A percentile compares a stretch with the other conserved stretches of the same genome.
Evolutionary conservation across 2,329 filamentous ascomycete species (phyloP).

Genomic region (Dothiorella sarmentorum): DNA sequence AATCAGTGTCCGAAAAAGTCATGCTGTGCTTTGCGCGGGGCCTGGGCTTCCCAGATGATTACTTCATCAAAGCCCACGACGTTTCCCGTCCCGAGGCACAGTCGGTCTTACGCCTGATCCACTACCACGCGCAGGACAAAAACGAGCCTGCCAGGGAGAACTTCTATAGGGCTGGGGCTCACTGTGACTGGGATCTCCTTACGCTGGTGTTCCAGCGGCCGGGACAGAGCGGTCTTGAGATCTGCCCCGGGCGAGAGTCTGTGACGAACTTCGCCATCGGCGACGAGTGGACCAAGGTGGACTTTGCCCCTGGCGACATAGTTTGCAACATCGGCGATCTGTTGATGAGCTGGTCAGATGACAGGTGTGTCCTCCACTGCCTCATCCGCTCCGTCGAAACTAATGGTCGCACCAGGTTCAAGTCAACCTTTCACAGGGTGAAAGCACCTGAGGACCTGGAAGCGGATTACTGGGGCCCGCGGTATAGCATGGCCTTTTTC

Average conservation of each 20-base stretch:
- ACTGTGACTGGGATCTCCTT: slow-evolving; percentile 52
- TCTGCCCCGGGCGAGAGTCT: slow-evolving; percentile 61
- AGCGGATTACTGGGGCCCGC: slow-evolving; percentile 53
- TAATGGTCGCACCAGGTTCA: slow-evolving; percentile 48
- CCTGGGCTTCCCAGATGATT: slow-evolving; percentile 54
- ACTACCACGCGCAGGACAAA: slow-evolving; percentile 47
- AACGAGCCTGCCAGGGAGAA: slow-evolving; percentile 28
- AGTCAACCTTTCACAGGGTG: slow-evolving; percentile 63
- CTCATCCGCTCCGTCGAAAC: background rate
- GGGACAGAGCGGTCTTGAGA: slow-evolving; percentile 60
- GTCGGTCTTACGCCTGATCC: slow-evolving; percentile 54
- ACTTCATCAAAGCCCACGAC: slow-evolving; percentile 56
- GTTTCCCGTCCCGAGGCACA: slow-evolving; percentile 49
- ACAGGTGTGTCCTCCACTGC: slow-evolving; percentile 27
- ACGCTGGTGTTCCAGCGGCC: slow-evolving; percentile 61
- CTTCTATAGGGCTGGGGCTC: slow-evolving; percentile 39
- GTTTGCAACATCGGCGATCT: slow-evolving; percentile 66
- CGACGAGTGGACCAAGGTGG: slow-evolving; percentile 62
- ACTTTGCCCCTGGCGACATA: slow-evolving; percentile 52
- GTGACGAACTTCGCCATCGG: slow-evolving; percentile 58
- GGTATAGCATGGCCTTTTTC: slow-evolving; percentile 65
- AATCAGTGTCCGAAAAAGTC: slow-evolving; percentile 53
- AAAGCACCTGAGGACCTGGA: slow-evolving; percentile 56
- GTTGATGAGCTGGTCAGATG: slow-evolving; percentile 65
- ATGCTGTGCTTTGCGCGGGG: slow-evolving; percentile 59